Evolutionary conservation across 371 early-diverging fungal genomes (phyloP), one percentile per base, ranked within the genome.

Genomic region (Furculomyces boomerangus): DNA sequence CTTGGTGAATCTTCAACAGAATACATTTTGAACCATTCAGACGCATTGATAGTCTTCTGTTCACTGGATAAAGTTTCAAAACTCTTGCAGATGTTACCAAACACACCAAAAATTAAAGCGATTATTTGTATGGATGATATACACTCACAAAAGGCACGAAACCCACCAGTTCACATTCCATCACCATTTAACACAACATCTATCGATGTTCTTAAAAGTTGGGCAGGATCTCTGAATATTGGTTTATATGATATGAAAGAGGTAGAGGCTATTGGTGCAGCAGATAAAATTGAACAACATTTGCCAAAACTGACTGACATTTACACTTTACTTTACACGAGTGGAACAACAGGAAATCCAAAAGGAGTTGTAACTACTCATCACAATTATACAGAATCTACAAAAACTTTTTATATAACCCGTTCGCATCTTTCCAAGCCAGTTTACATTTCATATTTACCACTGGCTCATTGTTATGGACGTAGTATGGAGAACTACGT

Each of bases 311-410:
- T 79, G 28, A 79, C 84, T 1, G 83, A 84, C 60, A 68, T 92
- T 54, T 86, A 88, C 28, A 93, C 95, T 16, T 88, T 98, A 60
- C 95, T 93, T 76, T 99, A 94, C 70, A 98, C 99, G 3, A 85
- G 86, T 65, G 96, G 94, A 59, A 67, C 75, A 56, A 73, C 74
- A 1, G 86, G 83, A 13, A 65, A 56, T 5, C 85, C 86, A 30
- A 86, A 81, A 64, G 79, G 80, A 45, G 56, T 50, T 1, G 55
- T 63, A 50, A 47, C 58, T 8, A 60, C 59, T 43, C 63, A 61
- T 20, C 62, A 28, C 26, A 67, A 61, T 62, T 73, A 78, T 46
- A 63, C 71, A 28, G 53, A 31, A 24, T 5, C 7, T 20, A 27
- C 44, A 46, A 46, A 26, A 31, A 8, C 51, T 58, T 66, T 10